phyloP scores from a whole-genome alignment of 2,329 filamentous ascomycete genomes.

The Didymella pinodella region DNA sequence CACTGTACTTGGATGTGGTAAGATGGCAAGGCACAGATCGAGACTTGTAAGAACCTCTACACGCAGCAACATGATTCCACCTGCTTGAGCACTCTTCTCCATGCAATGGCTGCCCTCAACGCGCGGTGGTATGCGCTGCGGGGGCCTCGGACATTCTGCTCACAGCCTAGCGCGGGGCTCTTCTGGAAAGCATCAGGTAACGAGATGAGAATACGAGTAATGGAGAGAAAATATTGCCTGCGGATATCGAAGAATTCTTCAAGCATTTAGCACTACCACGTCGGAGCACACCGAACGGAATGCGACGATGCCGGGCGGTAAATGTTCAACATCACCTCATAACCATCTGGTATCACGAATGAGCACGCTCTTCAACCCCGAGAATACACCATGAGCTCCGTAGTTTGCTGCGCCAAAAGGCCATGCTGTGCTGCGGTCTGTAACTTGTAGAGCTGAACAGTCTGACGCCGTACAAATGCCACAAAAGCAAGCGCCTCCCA shows the following conservation, averaged over 20 bases:
- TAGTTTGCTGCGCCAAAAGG: not conserved
- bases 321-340: not conserved
- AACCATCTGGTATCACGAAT: not conserved
- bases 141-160: constrained; percentile 14
- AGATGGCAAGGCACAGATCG: no score
- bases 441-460: not conserved
- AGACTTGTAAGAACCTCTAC: not conserved
- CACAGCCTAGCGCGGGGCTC: constrained; percentile 20
- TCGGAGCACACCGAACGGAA: not conserved
- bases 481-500: constrained; percentile 26
- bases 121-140: constrained; percentile 5
- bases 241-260: not conserved
- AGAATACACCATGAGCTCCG: not conserved
- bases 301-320: not conserved
- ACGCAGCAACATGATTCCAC: not conserved
- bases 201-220: constrained; percentile 19
- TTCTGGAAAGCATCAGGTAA: constrained; percentile 18
- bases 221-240: not conserved
- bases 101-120: not conserved
- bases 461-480: constrained; percentile 37
- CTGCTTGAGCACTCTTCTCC: not conserved
- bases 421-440: not conserved
- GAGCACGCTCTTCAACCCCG: not conserved
- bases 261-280: not conserved
- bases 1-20: not conserved